A percentile compares a stretch with the other conserved stretches of the same genome.
These are phyloP conservation scores for Trametes versicolor DNA, from an alignment of 1,284 basidiomycete species.

Conservation along the genomic window DNA sequence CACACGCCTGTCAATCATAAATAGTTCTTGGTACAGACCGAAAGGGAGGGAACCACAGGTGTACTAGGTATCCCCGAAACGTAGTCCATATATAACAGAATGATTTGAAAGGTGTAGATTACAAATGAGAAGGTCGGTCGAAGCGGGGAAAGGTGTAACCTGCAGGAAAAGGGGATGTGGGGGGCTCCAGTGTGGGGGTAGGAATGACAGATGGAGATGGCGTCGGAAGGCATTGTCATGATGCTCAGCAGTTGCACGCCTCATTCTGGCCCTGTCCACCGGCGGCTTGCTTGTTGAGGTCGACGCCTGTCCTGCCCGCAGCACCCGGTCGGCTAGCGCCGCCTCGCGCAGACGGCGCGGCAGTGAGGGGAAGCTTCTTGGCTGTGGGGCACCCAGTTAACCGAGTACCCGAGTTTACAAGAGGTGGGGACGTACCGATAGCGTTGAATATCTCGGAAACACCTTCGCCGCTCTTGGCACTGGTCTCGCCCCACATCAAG, in stretches of 20 bases:
- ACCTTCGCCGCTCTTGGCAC: constrained; percentile 93
- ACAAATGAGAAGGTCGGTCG: constrained; percentile 24
- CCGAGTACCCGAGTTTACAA: constrained; percentile 6
- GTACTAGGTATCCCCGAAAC: constrained; percentile 11
- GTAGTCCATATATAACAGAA: constrained; percentile 36
- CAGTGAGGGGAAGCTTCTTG: constrained; percentile 83
- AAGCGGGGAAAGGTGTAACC: constrained; percentile 14
- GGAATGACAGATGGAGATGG: constrained; percentile 1
- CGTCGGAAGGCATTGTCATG: neutral
- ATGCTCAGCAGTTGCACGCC: constrained; percentile 76
- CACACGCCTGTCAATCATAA: constrained; percentile 14
- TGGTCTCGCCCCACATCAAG: constrained; percentile 95
- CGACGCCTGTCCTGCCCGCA: constrained; percentile 67
- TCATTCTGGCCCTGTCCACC: constrained; percentile 64
- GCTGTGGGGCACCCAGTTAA: constrained; percentile 53
- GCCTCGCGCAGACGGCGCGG: constrained; percentile 68
- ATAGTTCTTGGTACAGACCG: neutral
- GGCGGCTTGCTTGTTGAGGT: constrained; percentile 73
- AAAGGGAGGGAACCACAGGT: no score
- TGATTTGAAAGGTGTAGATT: constrained; percentile 31
- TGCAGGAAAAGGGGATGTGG: constrained; percentile 5
- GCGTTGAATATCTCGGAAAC: constrained; percentile 90
- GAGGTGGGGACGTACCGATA: constrained; percentile 67
- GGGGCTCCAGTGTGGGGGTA: neutral
- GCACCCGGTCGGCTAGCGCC: constrained; percentile 58